Conservation (phyloP, 805 yeast species). For the Grigorovia humatica region DNA sequence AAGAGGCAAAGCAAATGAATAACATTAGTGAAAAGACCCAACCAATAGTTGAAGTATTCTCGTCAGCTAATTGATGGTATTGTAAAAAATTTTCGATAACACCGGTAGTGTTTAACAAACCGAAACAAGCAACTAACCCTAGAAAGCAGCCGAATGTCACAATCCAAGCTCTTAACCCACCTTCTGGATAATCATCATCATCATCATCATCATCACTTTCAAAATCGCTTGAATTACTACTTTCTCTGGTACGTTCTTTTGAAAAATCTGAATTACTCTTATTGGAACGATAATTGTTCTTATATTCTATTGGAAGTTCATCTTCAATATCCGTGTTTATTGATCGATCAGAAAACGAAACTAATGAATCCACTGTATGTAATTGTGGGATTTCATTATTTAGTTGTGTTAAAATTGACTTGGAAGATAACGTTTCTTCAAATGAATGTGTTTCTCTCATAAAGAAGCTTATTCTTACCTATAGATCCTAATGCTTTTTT, state of each 20-base stretch:
- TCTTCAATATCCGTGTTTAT: not conserved
- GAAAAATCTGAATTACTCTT: not conserved
- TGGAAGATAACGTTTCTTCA: not conserved
- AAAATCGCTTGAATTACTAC: not conserved
- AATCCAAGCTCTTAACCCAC: slow-evolving; percentile 46
- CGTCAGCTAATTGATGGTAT: slow-evolving; percentile 40
- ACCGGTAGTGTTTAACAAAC: slow-evolving; percentile 49
- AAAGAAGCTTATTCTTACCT: too few relatives aligned
- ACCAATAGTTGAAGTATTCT: slow-evolving; percentile 39
- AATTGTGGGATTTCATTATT: slow-evolving; percentile 1
- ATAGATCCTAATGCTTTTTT: too few relatives aligned
- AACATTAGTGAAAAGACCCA: slow-evolving; percentile 57
- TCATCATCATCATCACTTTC: slow-evolving; percentile 4
- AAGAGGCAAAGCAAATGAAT: slow-evolving; percentile 38
- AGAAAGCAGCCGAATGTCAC: slow-evolving; percentile 50
- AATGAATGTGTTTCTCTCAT: not conserved
- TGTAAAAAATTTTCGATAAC: slow-evolving; percentile 53
- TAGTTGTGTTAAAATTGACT: slow-evolving; percentile 1
- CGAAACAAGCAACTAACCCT: slow-evolving; percentile 46
- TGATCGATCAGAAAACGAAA: not conserved
- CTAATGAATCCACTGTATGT: slow-evolving; percentile 1
- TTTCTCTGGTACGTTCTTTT: slow-evolving; percentile 5
- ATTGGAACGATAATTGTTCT: not conserved
- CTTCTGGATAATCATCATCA: slow-evolving; percentile 39
- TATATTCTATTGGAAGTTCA: not conserved